Evolutionary conservation across 2,329 filamentous ascomycete genomes (phyloP), one percentile per base, ranked within the genome.

Genomic region (Aspergillus ochraceus): DNA sequence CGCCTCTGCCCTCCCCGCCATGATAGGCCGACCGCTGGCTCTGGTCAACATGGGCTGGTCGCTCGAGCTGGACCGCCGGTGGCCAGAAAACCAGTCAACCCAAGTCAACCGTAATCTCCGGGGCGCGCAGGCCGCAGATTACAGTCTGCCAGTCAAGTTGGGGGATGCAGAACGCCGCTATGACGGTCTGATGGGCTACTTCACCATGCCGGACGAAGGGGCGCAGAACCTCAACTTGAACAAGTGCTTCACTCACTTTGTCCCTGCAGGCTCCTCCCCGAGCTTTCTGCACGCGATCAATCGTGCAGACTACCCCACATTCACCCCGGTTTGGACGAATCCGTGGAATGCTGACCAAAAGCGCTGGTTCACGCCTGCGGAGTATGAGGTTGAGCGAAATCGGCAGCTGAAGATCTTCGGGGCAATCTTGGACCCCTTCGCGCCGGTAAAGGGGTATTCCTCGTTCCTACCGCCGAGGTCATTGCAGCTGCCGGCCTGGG

Each of bases 1-100:
- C n/a, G n/a, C n/a, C n/a, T n/a, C n/a, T n/a, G n/a, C n/a, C n/a
- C n/a, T n/a, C n/a, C n/a, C n/a, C n/a, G n/a, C n/a, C n/a, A n/a
- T 30, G 29, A 57, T 77, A 17, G 75, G 75, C 2, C 66, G 66
- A 30, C 75, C 75, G 0, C 59, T 77, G 1, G 74, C 74, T 1
- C 62, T 76, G 3, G 67, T 70, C 14, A 70, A 73, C 39, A 62
- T 68, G 4, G 74, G 70, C 2, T 70, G 58, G 57, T 2, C 46
- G 22, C 4, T 52, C 60, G 1, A 52, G 59, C 9, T 22, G 60
- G 30, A 29, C 29, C 6, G 29, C 6, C 29, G 29, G 29, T 30
- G 29, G 29, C 6, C 10, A 10, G 3, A 30, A 12, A 58, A 59
- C 54, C 60, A 69, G 30, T 54, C 60, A 12, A 60, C 61, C 12